Base-by-base conservation (phyloP, 108 stramenopile species). In the Asterionellopsis glacialis region DNA sequence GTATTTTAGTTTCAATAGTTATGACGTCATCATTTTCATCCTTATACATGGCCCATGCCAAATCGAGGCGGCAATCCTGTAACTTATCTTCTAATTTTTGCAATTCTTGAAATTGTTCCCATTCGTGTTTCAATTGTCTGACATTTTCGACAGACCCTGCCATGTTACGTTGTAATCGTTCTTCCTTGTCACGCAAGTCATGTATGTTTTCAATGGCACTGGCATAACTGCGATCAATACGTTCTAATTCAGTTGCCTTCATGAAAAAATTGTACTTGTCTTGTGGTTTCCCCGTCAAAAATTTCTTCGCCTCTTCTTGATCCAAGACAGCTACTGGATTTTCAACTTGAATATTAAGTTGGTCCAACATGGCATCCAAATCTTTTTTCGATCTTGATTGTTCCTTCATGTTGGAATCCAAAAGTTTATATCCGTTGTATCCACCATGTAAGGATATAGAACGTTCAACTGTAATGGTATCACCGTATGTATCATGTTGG, bases 231-330 rank as follows among this genome's bases (percentile, higher is more conserved):
- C 73, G 55, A 69, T 85, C 84, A 14, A 95, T 70, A 4, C 92
- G 73, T 53, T 88, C 90, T 52, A 98, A 68, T 45, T 96, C 95
- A 0, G 97, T 99, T 1, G 98, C 98, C 65, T 90, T 96, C 75
- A 85, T 78, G 68, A 99, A 99, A 72, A 99, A 97, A 7, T 23
- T 60, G 69, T 95, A 99, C 68, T 99, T 99, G 40, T 96, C 96
- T 53, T 80, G 71, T 27, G 76, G 71, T 51, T 87, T 89, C 18
- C 97, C 96, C n/a, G 78, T 85, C 42, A 99, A 76, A 74, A 99
- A 99, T 54, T 89, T 95, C 69, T 99, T 99, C 42, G 96, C 90
- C 49, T 97, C 92, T 75, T 99, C 98, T 62, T 99, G 98, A 71
- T 95, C 95, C 55, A 99, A 73, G 40, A 99, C 90, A 23, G 93